Evolutionary conservation across 2,329 filamentous ascomycete genomes (phyloP).

Genomic region (Zalaria obscura): DNA sequence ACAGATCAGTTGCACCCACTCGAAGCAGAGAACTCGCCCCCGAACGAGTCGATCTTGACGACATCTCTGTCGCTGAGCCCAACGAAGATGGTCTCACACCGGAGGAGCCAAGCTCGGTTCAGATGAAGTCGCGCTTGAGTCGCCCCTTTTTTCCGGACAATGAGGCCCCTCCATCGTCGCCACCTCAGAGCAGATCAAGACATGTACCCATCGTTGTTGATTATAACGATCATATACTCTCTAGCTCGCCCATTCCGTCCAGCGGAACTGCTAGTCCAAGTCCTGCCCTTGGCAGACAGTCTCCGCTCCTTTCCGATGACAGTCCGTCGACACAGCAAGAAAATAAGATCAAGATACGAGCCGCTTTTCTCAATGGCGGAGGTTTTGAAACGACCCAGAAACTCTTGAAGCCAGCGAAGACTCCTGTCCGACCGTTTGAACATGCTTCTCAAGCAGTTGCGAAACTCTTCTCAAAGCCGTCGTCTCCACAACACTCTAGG

Average conservation of each 20-base stretch:
- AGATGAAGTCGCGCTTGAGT: no score
- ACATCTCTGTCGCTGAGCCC: background rate
- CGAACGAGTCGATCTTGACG: background rate
- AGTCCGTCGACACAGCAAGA: no score
- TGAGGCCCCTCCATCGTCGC: background rate
- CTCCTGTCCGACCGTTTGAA: slow-evolving; percentile 22
- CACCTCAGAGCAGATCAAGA: background rate
- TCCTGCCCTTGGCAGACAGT: no score
- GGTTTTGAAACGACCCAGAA: slow-evolving; percentile 8
- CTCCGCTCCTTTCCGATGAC: no score
- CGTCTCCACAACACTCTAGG: slow-evolving; percentile 1
- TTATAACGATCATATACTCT: background rate
- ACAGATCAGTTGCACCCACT: no score
- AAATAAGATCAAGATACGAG: background rate
- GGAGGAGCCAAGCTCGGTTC: no score
- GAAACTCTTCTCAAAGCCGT: slow-evolving; percentile 19
- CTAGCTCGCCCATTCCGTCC: no score
- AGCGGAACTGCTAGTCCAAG: no score
- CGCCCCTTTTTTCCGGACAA: no score
- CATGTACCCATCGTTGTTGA: slow-evolving; percentile 9
- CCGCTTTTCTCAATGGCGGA: slow-evolving; percentile 6
- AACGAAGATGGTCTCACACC: no score
- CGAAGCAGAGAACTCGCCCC: background rate
- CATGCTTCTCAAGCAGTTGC: slow-evolving; percentile 24
- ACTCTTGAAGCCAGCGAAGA: slow-evolving; percentile 16